phyloP scores from a whole-genome alignment of 129 eudicot genomes.

The Arctium lappa region DNA sequence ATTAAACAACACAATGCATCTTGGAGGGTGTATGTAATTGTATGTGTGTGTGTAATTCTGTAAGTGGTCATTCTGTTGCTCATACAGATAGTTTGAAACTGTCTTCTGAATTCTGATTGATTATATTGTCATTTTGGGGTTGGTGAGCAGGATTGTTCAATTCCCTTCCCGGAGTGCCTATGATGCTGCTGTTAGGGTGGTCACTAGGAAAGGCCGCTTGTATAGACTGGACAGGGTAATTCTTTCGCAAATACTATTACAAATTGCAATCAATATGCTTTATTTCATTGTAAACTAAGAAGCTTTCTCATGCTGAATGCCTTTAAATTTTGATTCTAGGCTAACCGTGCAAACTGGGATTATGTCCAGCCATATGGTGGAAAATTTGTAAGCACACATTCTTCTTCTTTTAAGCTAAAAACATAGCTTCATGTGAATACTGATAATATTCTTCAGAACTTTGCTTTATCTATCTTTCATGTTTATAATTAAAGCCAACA shows the following conservation, averaged over 20 bases:
- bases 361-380: conserved; percentile 47
- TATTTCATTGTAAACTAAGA: not conserved
- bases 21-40: not conserved
- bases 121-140: conserved; percentile 4
- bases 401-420: not conserved
- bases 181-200: conserved; percentile 43
- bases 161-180: conserved; percentile 52
- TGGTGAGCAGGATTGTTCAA: conserved; percentile 59
- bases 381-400: conserved; percentile 54
- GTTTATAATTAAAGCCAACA: not conserved
- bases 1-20: not conserved
- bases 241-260: not conserved
- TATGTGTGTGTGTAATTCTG: not conserved
- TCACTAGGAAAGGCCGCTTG: conserved; percentile 41
- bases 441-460: not conserved
- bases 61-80: not conserved
- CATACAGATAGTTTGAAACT: not conserved
- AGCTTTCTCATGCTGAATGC: not conserved
- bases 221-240: conserved; percentile 57
- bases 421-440: not conserved
- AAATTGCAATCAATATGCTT: not conserved
- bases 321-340: conserved; percentile 31
- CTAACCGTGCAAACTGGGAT: conserved; percentile 58
- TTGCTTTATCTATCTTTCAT: not conserved
- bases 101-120: not conserved